A percentile compares a stretch with the other conserved stretches of the same genome.
Conservation (phyloP, 225 moss, liverwort and hornwort species). For the Pseudisothecium myosuroides region DNA sequence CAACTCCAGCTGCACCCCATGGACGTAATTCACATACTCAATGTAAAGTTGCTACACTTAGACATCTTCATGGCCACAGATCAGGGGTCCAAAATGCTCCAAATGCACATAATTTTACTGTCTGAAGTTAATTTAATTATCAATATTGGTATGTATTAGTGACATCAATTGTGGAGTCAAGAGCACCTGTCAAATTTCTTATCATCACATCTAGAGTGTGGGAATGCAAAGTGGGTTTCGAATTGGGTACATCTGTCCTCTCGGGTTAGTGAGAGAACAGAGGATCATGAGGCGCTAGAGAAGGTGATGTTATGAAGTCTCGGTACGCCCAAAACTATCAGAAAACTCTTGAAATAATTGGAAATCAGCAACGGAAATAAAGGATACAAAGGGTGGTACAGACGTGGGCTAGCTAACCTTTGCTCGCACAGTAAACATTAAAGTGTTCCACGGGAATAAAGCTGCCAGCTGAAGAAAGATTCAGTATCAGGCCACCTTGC, state of each 20-base stretch:
- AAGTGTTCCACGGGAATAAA: neutral
- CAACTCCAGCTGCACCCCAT: conserved; percentile 33
- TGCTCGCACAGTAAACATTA: conserved; percentile 34
- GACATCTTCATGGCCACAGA: neutral
- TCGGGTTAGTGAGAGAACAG: neutral
- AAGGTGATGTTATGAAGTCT: neutral
- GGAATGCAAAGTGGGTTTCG: neutral
- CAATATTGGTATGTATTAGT: neutral
- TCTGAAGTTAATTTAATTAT: neutral
- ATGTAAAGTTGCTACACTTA: neutral
- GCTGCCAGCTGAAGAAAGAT: conserved; percentile 36
- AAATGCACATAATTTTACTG: neutral
- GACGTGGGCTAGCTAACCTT: conserved; percentile 21
- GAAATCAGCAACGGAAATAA: neutral
- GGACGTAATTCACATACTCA: neutral
- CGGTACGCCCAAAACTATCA: neutral
- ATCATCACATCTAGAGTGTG: neutral
- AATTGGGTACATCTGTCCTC: neutral
- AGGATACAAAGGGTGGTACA: too few relatives aligned
- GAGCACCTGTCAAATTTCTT: neutral
- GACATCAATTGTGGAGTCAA: neutral
- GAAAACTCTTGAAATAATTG: neutral
- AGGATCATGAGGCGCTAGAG: neutral
- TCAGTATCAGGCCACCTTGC: conserved; percentile 44
- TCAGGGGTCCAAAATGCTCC: too few relatives aligned